A percentile compares a stretch with the other conserved stretches of the same genome.
Evolutionary conservation across 495 filamentous ascomycete species (phyloP).

Genomic region (Aspergillus biplanus): DNA sequence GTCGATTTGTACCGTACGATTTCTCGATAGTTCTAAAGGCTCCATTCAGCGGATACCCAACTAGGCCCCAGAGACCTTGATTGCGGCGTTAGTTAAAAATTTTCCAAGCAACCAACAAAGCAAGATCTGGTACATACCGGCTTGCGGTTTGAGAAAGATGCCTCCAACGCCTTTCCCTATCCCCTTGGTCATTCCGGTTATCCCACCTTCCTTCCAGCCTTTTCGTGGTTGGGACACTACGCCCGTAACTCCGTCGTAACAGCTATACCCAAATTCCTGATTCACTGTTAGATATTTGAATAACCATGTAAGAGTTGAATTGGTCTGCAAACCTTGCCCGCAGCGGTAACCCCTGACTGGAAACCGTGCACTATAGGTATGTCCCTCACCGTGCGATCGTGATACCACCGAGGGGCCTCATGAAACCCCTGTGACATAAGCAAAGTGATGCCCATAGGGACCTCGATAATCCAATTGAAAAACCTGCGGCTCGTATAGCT

Average conservation of each 20-base stretch:
- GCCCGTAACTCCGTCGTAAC: slow-evolving; percentile 69
- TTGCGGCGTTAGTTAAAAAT: not conserved
- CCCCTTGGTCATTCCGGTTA: slow-evolving; percentile 65
- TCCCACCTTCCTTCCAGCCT: slow-evolving; percentile 68
- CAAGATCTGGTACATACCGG: slow-evolving; percentile 29
- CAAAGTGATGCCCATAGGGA: slow-evolving; percentile 74
- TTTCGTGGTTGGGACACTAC: slow-evolving; percentile 66
- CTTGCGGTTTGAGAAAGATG: slow-evolving; percentile 63
- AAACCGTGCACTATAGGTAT: slow-evolving; percentile 67
- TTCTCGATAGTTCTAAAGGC: slow-evolving; percentile 69
- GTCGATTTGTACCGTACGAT: slow-evolving; percentile 58
- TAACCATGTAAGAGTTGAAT: not conserved
- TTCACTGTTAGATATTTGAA: not conserved
- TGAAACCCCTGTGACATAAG: slow-evolving; percentile 72
- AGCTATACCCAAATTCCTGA: slow-evolving; percentile 59
- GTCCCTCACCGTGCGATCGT: slow-evolving; percentile 67
- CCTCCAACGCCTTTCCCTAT: slow-evolving; percentile 72
- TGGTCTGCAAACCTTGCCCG: slow-evolving; percentile 44
- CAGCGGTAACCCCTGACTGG: slow-evolving; percentile 61
- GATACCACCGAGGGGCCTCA: slow-evolving; percentile 70
- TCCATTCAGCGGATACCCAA: slow-evolving; percentile 70
- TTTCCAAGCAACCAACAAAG: not conserved
- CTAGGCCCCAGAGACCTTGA: slow-evolving; percentile 59
- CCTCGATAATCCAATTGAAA: slow-evolving; percentile 51
- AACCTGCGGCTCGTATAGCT: slow-evolving; percentile 19